phyloP scores from a whole-genome alignment of 176 grass and related monocot genomes.

The Triticum aestivum region DNA sequence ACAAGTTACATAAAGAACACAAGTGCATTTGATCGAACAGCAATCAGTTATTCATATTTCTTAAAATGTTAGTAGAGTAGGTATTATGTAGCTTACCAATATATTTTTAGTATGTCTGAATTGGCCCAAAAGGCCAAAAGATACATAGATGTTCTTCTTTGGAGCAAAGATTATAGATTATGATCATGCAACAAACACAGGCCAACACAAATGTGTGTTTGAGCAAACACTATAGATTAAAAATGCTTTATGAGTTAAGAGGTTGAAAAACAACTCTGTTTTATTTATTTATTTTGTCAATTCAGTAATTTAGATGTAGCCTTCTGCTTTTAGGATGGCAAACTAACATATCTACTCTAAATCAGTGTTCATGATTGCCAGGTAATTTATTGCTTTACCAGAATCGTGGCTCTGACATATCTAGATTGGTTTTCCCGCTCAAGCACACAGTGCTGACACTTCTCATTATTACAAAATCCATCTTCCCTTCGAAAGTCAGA shows the following conservation, averaged over 20 bases:
- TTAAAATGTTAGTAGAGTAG: neutral
- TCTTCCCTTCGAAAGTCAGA: slow-evolving; percentile 39
- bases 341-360: slow-evolving; percentile 9
- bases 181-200: neutral
- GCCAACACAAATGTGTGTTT: neutral
- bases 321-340: slow-evolving; percentile 15
- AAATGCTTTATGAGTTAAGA: neutral
- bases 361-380: slow-evolving; percentile 27
- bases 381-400: slow-evolving; percentile 55
- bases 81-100: neutral
- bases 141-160: neutral
- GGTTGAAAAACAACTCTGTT: neutral
- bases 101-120: neutral
- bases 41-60: slow-evolving; percentile 28
- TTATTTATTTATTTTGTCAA: slow-evolving; percentile 5
- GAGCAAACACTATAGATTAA: too few relatives aligned
- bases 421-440: slow-evolving; percentile 53
- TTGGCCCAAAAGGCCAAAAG: neutral
- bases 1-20: neutral
- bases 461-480: slow-evolving; percentile 48
- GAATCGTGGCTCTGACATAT: slow-evolving; percentile 77
- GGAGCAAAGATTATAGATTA: neutral
- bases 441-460: slow-evolving; percentile 44
- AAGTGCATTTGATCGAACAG: neutral
- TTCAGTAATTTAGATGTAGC: slow-evolving; percentile 11